Evolutionary conservation across 768 basidiomycete species (phyloP).

Genomic region (Auricularia sp.): DNA sequence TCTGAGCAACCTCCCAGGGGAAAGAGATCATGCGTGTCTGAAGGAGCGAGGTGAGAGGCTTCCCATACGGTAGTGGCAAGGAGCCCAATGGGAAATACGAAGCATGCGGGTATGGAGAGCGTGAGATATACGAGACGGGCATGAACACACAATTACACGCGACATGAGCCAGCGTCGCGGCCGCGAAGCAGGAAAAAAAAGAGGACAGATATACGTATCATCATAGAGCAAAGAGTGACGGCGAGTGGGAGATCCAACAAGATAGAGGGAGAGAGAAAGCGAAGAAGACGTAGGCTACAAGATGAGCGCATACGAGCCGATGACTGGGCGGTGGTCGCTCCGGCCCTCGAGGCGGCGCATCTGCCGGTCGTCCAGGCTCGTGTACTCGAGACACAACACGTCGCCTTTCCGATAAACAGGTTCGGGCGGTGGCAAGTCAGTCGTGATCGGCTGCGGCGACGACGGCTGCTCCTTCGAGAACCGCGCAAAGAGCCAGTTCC

Average conservation of each 20-base stretch:
- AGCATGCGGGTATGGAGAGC: too few species aligned
- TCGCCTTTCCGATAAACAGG: slow-evolving; percentile 47
- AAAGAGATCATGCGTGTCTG: too few species aligned
- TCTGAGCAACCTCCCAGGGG: too few species aligned
- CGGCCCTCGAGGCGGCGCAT: slow-evolving; percentile 71
- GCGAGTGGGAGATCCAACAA: neutral
- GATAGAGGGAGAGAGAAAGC: neutral
- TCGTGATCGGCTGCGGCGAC: neutral
- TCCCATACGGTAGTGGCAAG: too few species aligned
- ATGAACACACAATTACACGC: too few species aligned
- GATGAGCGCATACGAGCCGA: slow-evolving; percentile 66
- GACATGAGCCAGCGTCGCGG: too few species aligned
- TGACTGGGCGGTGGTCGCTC: slow-evolving; percentile 80
- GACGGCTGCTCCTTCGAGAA: neutral
- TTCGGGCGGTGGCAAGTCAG: slow-evolving; percentile 2
- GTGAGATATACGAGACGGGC: too few species aligned
- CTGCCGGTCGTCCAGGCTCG: slow-evolving; percentile 60
- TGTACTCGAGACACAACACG: slow-evolving; percentile 59
- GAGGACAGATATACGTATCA: too few species aligned
- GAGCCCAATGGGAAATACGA: too few species aligned
- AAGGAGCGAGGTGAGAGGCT: too few species aligned
- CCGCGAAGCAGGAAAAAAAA: too few species aligned
- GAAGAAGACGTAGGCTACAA: slow-evolving; percentile 23
- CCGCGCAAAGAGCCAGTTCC: neutral
- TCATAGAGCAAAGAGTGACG: too few species aligned